Percentiles rank a stretch among this genome's conserved stretches.
phyloP scores from a whole-genome alignment of 2,329 filamentous ascomycete genomes.

The Paecilomyces sp. region DNA sequence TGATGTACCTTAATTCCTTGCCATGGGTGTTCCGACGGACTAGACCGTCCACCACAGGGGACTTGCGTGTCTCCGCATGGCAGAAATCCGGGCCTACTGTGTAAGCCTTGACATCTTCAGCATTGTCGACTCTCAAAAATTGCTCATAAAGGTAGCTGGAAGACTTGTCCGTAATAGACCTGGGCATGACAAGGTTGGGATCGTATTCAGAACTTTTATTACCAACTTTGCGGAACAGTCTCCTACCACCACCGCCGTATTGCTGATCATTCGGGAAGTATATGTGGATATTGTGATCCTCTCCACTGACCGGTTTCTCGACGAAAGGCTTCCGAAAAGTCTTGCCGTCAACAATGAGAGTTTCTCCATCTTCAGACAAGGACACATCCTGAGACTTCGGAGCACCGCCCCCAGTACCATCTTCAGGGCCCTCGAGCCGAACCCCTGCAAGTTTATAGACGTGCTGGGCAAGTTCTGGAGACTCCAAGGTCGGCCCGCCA shows the following conservation, averaged over 20 bases:
- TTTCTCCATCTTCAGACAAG: slow-evolving; percentile 83
- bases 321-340: slow-evolving; percentile 88
- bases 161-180: slow-evolving; percentile 70
- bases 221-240: slow-evolving; percentile 92
- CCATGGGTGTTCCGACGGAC: slow-evolving; percentile 95
- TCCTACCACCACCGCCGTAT: slow-evolving; percentile 78
- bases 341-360: slow-evolving; percentile 77
- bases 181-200: slow-evolving; percentile 64
- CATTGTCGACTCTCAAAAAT: slow-evolving; percentile 93
- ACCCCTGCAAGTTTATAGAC: slow-evolving; percentile 77
- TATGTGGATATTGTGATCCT: slow-evolving; percentile 98
- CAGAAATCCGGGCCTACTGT: slow-evolving; percentile 90
- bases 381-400: slow-evolving; percentile 61
- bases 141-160: slow-evolving; percentile 95
- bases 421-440: slow-evolving; percentile 60
- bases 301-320: slow-evolving; percentile 95
- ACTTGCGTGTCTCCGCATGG: slow-evolving; percentile 95
- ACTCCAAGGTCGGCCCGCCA: slow-evolving; percentile 74
- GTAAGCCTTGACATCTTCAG: slow-evolving; percentile 97
- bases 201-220: slow-evolving; percentile 98
- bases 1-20: slow-evolving; percentile 94
- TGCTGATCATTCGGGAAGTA: slow-evolving; percentile 74
- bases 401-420: slow-evolving; percentile 56
- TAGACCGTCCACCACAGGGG: slow-evolving; percentile 90
- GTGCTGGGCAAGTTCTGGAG: slow-evolving; percentile 70